phyloP scores from a whole-genome alignment of 192 early-diverging fungal species.

The Podila minutissima region DNA sequence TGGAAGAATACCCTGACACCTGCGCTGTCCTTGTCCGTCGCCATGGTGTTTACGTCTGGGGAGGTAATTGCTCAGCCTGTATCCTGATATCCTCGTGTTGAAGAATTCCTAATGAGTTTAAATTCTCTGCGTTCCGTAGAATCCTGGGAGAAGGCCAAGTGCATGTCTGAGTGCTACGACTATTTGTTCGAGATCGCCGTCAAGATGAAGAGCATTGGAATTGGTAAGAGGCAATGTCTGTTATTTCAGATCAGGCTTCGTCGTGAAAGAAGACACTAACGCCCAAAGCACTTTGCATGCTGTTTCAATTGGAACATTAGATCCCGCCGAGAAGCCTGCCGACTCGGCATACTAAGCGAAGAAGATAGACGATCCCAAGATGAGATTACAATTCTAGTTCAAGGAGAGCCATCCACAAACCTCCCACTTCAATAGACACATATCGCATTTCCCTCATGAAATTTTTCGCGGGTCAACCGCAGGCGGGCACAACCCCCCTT shows the following conservation, averaged over 20 bases:
- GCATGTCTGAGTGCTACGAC: conserved; percentile 98
- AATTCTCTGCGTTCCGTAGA: conserved; percentile 49
- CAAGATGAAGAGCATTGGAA: conserved; percentile 86
- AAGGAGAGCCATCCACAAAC: not conserved
- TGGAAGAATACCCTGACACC: conserved; percentile 87
- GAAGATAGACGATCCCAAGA: not conserved
- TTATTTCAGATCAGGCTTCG: not conserved
- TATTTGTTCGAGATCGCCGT: conserved; percentile 98
- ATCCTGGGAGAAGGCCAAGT: conserved; percentile 97
- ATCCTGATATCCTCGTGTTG: not conserved
- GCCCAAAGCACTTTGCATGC: not conserved
- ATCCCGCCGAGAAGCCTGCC: conserved; percentile 12
- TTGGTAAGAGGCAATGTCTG: conserved; percentile 61
- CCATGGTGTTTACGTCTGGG: conserved; percentile 99
- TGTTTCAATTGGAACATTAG: not conserved
- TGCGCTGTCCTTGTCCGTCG: conserved; percentile 94
- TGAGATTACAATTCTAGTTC: not conserved
- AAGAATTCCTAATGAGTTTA: not conserved
- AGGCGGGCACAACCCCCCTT: too few relatives aligned
- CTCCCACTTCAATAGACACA: not conserved
- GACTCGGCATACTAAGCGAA: conserved; percentile 3
- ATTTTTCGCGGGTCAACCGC: too few relatives aligned
- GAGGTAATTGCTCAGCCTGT: conserved; percentile 58
- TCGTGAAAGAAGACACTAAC: not conserved
- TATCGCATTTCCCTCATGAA: not conserved